phyloP scores from a whole-genome alignment of 305 asterid genomes.

The Fraxinus albicans region DNA sequence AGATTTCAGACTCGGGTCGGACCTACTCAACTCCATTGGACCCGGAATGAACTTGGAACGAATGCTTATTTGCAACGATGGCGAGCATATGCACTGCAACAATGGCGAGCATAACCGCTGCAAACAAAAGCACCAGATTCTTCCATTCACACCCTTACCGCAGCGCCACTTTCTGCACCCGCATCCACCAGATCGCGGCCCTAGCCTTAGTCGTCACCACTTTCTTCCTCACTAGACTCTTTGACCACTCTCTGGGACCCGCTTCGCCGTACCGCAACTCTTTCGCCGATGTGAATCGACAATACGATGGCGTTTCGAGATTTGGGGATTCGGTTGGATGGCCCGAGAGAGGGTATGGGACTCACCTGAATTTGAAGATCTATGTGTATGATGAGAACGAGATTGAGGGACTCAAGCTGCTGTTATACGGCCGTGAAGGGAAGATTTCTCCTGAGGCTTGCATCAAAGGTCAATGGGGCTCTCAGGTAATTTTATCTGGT shows the following conservation, averaged over 20 bases:
- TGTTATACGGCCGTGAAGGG: conserved; percentile 76
- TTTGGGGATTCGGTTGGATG: conserved; percentile 31
- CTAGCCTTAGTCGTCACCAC: conserved; percentile 60
- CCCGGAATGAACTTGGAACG: neutral
- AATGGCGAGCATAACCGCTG: conserved; percentile 53
- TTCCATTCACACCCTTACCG: conserved; percentile 34
- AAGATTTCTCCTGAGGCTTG: conserved; percentile 70
- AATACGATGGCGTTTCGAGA: conserved; percentile 29
- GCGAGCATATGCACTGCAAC: neutral
- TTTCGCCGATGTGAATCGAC: conserved; percentile 22
- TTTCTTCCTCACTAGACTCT: conserved; percentile 76
- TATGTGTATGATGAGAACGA: conserved; percentile 84
- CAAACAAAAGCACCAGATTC: conserved; percentile 43
- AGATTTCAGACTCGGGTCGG: neutral
- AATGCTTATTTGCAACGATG: neutral
- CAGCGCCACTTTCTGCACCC: conserved; percentile 46
- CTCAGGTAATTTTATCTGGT: conserved; percentile 53
- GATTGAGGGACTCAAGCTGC: conserved; percentile 68
- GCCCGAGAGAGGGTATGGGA: conserved; percentile 51
- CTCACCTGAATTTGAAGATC: conserved; percentile 61
- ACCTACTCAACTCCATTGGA: neutral
- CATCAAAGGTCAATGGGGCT: conserved; percentile 93
- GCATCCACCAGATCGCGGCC: conserved; percentile 84
- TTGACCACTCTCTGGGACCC: conserved; percentile 51
- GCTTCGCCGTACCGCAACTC: conserved; percentile 28